These are phyloP conservation scores for Setomelanomma holmii DNA, from an alignment of 2,329 filamentous ascomycete species.

Conservation along the genomic window DNA sequence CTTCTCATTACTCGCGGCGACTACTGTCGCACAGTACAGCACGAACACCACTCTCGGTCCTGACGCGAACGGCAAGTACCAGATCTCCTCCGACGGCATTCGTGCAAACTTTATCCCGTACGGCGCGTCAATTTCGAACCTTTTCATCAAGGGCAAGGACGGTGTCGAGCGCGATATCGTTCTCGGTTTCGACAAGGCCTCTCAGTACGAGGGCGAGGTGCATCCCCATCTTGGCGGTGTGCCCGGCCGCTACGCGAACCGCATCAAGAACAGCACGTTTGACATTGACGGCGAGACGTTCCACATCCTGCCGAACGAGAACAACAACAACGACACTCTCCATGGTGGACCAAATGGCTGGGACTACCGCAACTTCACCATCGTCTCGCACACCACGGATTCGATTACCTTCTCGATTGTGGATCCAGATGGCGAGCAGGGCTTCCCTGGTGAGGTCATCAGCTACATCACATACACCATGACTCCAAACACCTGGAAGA, in stretches of 20 bases:
- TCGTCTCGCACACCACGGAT: constrained; percentile 69
- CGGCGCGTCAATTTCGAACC: constrained; percentile 74
- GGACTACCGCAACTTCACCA: constrained; percentile 79
- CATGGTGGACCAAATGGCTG: constrained; percentile 76
- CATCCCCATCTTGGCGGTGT: constrained; percentile 77
- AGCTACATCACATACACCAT: constrained; percentile 78
- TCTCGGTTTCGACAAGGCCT: constrained; percentile 77
- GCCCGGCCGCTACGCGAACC: constrained; percentile 80
- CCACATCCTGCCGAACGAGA: constrained; percentile 67
- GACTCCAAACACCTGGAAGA: constrained; percentile 70
- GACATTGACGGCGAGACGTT: constrained; percentile 69
- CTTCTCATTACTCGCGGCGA: constrained; percentile 32
- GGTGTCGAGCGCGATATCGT: constrained; percentile 75
- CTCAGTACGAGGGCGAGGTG: constrained; percentile 69
- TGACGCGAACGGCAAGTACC: constrained; percentile 67
- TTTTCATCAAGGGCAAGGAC: constrained; percentile 73
- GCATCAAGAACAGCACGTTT: constrained; percentile 79
- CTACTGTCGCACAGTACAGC: constrained; percentile 36
- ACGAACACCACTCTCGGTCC: constrained; percentile 35
- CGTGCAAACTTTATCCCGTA: constrained; percentile 75
- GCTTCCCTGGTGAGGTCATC: constrained; percentile 79
- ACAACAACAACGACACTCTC: constrained; percentile 64
- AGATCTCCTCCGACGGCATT: constrained; percentile 71
- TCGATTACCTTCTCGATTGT: constrained; percentile 79
- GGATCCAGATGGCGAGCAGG: constrained; percentile 75